These are phyloP conservation scores for Ascocoryne sarcoides DNA, from an alignment of 2,329 filamentous ascomycete species.

Conservation along the genomic window DNA sequence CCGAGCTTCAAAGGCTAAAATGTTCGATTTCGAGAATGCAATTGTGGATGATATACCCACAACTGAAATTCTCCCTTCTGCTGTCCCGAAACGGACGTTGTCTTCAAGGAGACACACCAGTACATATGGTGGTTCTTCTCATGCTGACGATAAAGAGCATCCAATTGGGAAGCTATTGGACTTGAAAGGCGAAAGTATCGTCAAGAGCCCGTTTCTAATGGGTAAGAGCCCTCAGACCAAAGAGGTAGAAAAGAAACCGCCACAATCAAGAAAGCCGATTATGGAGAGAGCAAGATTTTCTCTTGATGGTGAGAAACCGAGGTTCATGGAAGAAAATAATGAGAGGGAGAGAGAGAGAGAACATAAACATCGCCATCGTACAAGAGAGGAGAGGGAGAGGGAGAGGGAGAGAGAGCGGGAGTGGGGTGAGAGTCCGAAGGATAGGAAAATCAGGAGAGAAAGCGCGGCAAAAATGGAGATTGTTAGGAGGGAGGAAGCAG, in stretches of 20 bases:
- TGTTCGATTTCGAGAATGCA: conserved; percentile 8
- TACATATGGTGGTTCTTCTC: conserved; percentile 4
- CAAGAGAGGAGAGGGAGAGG: conserved; percentile 19
- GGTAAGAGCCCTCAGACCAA: conserved; percentile 17
- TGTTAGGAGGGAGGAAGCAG: conserved; percentile 18
- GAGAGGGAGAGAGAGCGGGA: neutral
- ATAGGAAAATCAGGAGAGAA: conserved; percentile 16
- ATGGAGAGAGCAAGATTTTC: conserved; percentile 17
- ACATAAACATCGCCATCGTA: conserved; percentile 12
- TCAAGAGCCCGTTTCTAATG: conserved; percentile 20
- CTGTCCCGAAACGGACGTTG: conserved; percentile 12
- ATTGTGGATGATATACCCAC: conserved; percentile 3
- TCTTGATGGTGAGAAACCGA: conserved; percentile 16
- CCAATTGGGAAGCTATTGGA: conserved; percentile 15
- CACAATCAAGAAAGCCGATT: too few species aligned
- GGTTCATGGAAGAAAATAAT: conserved; percentile 4
- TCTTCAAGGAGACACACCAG: conserved; percentile 14
- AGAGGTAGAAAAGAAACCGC: conserved; percentile 10
- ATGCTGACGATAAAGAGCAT: conserved; percentile 7
- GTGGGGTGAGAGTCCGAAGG: neutral
- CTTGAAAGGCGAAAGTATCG: conserved; percentile 20
- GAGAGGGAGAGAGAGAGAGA: conserved; percentile 11
- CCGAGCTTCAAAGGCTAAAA: conserved; percentile 11
- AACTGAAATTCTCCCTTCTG: conserved; percentile 3
- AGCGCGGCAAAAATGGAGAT: conserved; percentile 17